Conservation (phyloP, 1,139 yeast genomes). For the Debaryomyces udenii region DNA sequence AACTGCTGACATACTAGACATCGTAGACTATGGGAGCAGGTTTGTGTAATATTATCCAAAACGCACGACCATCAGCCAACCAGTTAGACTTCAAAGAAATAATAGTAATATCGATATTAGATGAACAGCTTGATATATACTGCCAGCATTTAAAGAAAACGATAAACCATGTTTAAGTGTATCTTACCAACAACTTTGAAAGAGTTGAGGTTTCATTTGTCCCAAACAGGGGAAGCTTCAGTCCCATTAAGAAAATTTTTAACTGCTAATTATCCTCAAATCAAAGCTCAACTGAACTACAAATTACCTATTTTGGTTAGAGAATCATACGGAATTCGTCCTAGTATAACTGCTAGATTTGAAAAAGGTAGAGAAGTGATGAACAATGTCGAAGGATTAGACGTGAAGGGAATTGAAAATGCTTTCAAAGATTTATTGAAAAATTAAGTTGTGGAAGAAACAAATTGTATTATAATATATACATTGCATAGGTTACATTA, state of each 20-base stretch:
- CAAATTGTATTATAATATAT: conserved; percentile 5
- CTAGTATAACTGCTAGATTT: conserved; percentile 73
- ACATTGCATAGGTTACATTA: conserved; percentile 8
- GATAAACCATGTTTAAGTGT: conserved; percentile 53
- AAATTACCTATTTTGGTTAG: conserved; percentile 71
- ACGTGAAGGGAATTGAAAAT: conserved; percentile 40
- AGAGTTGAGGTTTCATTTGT: conserved; percentile 78
- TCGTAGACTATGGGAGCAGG: too few species aligned
- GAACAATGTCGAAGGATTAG: conserved; percentile 49
- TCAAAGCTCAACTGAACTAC: conserved; percentile 52
- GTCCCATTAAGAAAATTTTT: conserved; percentile 66
- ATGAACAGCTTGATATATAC: background rate
- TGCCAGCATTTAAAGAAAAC: background rate
- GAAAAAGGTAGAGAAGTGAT: conserved; percentile 50
- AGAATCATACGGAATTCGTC: conserved; percentile 73
- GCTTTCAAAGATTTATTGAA: conserved; percentile 45
- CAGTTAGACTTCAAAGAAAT: conserved; percentile 20
- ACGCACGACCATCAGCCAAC: conserved; percentile 11
- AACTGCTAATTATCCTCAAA: conserved; percentile 58
- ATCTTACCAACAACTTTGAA: conserved; percentile 66
- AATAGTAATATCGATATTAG: conserved; percentile 1
- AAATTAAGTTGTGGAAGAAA: conserved; percentile 13
- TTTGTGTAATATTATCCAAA: conserved; percentile 4
- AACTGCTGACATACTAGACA: too few species aligned
- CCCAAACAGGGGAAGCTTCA: conserved; percentile 75